A percentile compares a stretch with the other conserved stretches of the same genome.
phyloP scores from a whole-genome alignment of 805 yeast species.

The Komagataella phaffii region DNA sequence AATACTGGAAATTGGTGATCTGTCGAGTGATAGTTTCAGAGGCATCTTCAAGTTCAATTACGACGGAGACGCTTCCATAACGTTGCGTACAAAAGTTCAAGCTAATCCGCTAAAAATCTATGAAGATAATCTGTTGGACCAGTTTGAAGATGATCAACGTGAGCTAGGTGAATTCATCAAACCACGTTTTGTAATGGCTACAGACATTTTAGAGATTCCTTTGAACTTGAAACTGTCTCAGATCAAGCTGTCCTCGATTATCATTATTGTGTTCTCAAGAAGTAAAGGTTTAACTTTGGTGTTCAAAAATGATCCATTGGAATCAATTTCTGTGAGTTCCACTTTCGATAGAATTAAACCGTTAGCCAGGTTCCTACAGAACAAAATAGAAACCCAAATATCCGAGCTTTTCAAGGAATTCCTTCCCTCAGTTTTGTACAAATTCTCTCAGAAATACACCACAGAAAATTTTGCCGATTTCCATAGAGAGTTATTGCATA shows the following conservation, averaged over 20 bases:
- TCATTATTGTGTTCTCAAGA: conserved; percentile 71
- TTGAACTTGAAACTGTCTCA: conserved; percentile 62
- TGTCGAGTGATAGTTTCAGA: conserved; percentile 61
- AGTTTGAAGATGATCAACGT: conserved; percentile 13
- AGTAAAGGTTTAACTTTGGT: conserved; percentile 78
- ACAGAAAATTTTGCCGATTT: conserved; percentile 21
- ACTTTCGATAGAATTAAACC: conserved; percentile 82
- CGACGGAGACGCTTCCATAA: conserved; percentile 62
- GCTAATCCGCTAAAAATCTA: conserved; percentile 75
- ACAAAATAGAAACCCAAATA: conserved; percentile 71
- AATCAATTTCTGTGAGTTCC: conserved; percentile 67
- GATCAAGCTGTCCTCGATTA: conserved; percentile 65
- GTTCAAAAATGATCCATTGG: conserved; percentile 81
- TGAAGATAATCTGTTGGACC: conserved; percentile 17
- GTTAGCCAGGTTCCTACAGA: conserved; percentile 69
- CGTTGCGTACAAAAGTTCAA: conserved; percentile 67
- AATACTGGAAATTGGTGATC: conserved; percentile 71
- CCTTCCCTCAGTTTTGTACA: conserved; percentile 68
- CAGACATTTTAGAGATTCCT: conserved; percentile 64
- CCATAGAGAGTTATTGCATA: conserved; percentile 18
- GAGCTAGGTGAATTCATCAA: conserved; percentile 34
- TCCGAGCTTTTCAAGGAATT: conserved; percentile 74
- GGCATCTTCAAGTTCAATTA: conserved; percentile 74
- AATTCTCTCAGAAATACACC: conserved; percentile 57
- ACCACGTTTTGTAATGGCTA: conserved; percentile 55